A percentile compares a stretch with the other conserved stretches of the same genome.
Evolutionary conservation across 805 yeast genomes (phyloP).

Genomic region (Saccharomycopsis capsularis): DNA sequence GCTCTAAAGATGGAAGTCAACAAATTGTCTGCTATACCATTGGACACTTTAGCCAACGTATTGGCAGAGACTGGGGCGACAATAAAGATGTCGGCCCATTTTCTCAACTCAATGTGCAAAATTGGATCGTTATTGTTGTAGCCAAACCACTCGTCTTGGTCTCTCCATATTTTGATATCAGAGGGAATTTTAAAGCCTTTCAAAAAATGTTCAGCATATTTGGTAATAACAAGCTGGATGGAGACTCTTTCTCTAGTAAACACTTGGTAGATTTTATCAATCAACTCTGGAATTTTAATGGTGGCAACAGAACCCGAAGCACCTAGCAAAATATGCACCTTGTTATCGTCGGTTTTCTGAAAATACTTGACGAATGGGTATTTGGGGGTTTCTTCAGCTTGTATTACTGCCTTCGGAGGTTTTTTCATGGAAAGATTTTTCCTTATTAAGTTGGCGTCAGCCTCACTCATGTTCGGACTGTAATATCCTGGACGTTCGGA

Average conservation of each 20-base stretch:
- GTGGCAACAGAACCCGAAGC: constrained; percentile 98
- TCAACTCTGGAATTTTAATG: constrained; percentile 82
- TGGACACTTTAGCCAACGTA: constrained; percentile 64
- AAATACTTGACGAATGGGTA: constrained; percentile 65
- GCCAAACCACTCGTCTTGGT: constrained; percentile 68
- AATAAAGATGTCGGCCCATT: constrained; percentile 78
- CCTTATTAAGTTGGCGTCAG: constrained; percentile 3
- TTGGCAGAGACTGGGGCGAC: constrained; percentile 78
- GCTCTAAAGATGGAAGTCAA: constrained; percentile 67
- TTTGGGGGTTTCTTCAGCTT: constrained; percentile 6
- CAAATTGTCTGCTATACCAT: constrained; percentile 73
- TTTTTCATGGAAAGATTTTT: neutral
- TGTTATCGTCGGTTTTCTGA: constrained; percentile 69
- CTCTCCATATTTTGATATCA: constrained; percentile 80
- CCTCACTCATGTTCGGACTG: constrained; percentile 5
- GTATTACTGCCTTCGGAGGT: constrained; percentile 5
- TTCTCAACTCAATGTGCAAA: constrained; percentile 67
- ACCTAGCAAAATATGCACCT: constrained; percentile 81
- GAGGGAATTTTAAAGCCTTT: constrained; percentile 56
- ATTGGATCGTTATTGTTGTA: constrained; percentile 62
- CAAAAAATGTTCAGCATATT: constrained; percentile 66
- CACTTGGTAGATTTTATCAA: constrained; percentile 75
- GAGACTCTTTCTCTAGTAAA: constrained; percentile 70
- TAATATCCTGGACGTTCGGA: neutral
- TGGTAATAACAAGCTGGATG: constrained; percentile 79